A percentile compares a stretch with the other conserved stretches of the same genome.
These are phyloP conservation scores for Durusdinium trenchii DNA, from an alignment of 73 alveolate species.

Conservation along the genomic window DNA sequence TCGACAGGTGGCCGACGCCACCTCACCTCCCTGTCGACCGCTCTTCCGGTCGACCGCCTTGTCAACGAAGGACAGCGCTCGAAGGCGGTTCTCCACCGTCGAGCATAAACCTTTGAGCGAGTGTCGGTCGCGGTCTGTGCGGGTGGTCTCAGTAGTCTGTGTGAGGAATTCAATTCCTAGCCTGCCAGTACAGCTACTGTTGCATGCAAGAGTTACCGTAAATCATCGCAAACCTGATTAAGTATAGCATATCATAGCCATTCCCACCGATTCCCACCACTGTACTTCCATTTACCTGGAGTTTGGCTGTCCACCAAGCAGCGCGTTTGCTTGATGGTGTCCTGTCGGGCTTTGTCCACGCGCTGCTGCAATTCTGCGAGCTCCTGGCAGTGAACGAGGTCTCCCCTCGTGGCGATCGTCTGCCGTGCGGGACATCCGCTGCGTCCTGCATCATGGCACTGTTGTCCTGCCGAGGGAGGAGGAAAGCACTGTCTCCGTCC, in stretches of 20 bases:
- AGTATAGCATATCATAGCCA: not conserved
- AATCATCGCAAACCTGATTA: not conserved
- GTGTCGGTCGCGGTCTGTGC: not conserved
- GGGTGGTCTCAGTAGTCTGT: not conserved
- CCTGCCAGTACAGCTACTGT: not conserved
- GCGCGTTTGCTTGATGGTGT: not conserved
- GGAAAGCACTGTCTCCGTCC: no score
- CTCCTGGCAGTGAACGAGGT: not conserved
- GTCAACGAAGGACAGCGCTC: not conserved
- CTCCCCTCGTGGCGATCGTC: not conserved
- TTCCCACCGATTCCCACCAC: not conserved
- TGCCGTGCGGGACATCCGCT: not conserved
- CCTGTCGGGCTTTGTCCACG: not conserved
- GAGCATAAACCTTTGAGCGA: constrained; percentile 19
- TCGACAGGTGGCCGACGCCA: no score
- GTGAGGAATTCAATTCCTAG: not conserved
- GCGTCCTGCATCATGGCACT: not conserved
- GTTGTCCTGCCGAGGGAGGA: constrained; percentile 44
- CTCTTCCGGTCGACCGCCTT: no score
- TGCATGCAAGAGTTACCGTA: not conserved
- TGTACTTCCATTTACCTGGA: not conserved
- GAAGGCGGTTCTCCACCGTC: constrained; percentile 34
- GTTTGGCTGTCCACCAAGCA: no score
- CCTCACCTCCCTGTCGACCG: no score
- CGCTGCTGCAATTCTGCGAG: constrained; percentile 16